phyloP scores from a whole-genome alignment of 495 filamentous ascomycete species.

The Talaromyces liani region DNA sequence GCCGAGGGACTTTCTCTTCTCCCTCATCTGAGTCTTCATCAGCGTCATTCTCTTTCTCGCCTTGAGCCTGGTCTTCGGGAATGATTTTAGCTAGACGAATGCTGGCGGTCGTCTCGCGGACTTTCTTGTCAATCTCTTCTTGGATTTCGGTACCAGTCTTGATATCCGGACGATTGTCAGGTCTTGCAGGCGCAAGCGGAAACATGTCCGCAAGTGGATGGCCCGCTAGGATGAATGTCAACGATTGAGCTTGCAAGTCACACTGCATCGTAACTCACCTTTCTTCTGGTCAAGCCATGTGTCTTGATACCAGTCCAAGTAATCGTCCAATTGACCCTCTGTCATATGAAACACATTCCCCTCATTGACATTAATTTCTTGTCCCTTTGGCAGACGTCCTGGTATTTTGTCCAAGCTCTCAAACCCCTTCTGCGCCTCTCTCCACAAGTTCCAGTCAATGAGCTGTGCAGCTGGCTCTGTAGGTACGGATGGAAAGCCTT shows the following conservation, averaged over 20 bases:
- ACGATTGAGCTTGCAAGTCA: neutral
- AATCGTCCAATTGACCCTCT: constrained; percentile 62
- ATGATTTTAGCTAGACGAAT: constrained; percentile 24
- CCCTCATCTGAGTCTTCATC: constrained; percentile 10
- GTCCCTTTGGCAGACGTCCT: constrained; percentile 26
- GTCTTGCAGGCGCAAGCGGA: constrained; percentile 25
- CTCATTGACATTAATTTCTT: constrained; percentile 50
- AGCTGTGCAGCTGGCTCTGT: constrained; percentile 53
- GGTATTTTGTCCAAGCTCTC: constrained; percentile 17
- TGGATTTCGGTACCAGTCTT: constrained; percentile 12
- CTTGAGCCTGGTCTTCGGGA: constrained; percentile 19
- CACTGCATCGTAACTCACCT: constrained; percentile 10
- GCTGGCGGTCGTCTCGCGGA: constrained; percentile 30
- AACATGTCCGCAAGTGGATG: constrained; percentile 46
- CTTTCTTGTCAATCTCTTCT: constrained; percentile 23
- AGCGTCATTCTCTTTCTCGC: constrained; percentile 10
- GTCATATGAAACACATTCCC: constrained; percentile 63
- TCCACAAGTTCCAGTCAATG: constrained; percentile 72
- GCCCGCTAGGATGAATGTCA: constrained; percentile 11
- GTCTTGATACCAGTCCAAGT: constrained; percentile 83
- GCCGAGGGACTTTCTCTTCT: constrained; percentile 25
- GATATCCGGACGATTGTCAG: constrained; percentile 10
- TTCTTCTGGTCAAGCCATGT: constrained; percentile 51
- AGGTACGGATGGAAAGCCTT: constrained; percentile 45
- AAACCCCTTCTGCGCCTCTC: constrained; percentile 39